These are phyloP conservation scores for Quercus glauca DNA, from an alignment of 306 rosid genomes.

Conservation along the genomic window DNA sequence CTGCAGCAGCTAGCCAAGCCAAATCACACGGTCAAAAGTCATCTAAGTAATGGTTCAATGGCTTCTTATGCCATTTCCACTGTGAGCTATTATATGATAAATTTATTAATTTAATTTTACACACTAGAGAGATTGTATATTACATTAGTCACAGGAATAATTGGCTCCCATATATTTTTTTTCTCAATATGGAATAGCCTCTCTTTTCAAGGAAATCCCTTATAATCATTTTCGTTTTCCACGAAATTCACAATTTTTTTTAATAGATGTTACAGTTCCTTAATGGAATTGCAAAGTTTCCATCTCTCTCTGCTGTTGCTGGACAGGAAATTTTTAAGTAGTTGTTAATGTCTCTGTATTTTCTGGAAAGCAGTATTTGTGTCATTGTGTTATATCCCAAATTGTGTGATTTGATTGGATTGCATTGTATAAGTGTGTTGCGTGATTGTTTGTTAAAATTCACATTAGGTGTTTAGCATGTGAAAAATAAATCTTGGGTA, in stretches of 20 bases:
- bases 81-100: not conserved
- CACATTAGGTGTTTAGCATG: no score
- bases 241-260: not conserved
- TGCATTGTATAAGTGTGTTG: no score
- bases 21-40: constrained; percentile 75
- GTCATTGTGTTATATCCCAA: no score
- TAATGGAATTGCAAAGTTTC: not conserved
- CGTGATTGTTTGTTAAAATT: no score
- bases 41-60: constrained; percentile 48
- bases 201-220: not conserved
- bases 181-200: not conserved
- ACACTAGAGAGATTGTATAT: constrained; percentile 11
- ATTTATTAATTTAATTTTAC: constrained; percentile 38
- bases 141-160: constrained; percentile 19
- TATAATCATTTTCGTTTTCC: not conserved
- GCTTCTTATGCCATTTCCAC: constrained; percentile 17
- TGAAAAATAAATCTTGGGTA: no score
- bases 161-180: not conserved
- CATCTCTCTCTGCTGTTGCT: not conserved
- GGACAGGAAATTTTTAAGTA: no score
- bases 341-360: no score
- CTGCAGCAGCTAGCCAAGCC: constrained; percentile 62
- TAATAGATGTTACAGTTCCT: not conserved
- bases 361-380: no score
- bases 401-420: no score